Conservation (phyloP, 2,329 filamentous ascomycete genomes). For the Fusarium sp. region DNA sequence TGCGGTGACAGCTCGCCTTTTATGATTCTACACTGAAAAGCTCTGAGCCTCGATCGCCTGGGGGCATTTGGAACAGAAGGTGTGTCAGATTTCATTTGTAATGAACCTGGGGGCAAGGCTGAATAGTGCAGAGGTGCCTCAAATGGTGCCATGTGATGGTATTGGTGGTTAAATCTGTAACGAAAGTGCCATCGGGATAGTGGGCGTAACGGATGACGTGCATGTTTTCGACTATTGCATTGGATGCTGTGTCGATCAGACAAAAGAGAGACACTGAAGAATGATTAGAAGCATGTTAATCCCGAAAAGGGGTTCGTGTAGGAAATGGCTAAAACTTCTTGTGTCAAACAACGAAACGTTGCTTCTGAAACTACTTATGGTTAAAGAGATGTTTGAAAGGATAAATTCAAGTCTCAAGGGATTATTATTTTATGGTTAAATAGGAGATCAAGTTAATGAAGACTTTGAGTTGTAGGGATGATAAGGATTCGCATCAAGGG, state of each 20-base stretch:
- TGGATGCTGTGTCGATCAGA: no score
- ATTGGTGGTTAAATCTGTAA: neutral
- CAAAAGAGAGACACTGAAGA: neutral
- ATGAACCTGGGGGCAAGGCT: neutral
- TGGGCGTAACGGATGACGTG: neutral
- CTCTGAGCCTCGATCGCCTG: no score
- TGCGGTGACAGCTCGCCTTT: neutral
- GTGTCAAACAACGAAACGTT: neutral
- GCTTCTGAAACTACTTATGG: neutral
- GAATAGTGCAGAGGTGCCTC: neutral
- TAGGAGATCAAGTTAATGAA: neutral
- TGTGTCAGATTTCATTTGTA: neutral
- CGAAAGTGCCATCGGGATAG: neutral
- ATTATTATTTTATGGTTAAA: neutral
- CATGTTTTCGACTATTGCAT: neutral
- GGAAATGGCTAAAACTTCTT: neutral
- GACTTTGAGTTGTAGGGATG: neutral
- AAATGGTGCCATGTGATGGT: neutral
- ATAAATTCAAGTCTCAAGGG: neutral
- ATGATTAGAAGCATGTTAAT: constrained; percentile 4
- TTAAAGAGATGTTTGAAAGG: neutral
- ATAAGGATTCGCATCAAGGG: neutral
- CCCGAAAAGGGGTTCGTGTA: constrained; percentile 13
- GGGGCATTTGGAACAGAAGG: neutral
- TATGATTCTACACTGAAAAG: neutral